Evolutionary conservation across 2,329 filamentous ascomycete species (phyloP).

Genomic region (Aspergillus amoenus): DNA sequence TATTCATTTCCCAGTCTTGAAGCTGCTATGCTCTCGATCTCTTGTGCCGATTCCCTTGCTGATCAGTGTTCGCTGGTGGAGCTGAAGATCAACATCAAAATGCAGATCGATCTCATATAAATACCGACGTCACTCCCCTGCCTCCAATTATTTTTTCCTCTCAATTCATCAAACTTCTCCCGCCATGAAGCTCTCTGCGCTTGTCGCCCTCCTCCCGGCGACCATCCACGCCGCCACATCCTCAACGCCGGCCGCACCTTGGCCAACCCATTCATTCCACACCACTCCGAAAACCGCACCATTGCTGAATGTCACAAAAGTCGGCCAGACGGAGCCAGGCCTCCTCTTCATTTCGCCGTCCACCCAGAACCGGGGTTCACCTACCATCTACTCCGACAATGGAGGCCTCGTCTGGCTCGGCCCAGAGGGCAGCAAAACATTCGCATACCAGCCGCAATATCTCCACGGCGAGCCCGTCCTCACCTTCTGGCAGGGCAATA

Average conservation of each 20-base stretch:
- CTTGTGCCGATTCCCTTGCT: no score
- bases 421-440: conserved; percentile 13
- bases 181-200: background rate
- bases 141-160: no score
- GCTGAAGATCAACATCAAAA: no score
- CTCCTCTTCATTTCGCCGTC: background rate
- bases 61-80: no score
- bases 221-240: background rate
- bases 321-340: background rate
- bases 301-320: background rate
- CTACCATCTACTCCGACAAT: conserved; percentile 13
- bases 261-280: background rate
- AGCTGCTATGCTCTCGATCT: no score
- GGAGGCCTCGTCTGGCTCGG: conserved; percentile 29
- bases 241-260: background rate
- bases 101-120: no score
- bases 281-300: background rate
- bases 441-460: conserved; percentile 19
- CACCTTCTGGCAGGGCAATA: conserved; percentile 26
- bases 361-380: background rate
- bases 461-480: conserved; percentile 23
- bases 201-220: background rate
- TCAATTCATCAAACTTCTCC: background rate
- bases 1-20: no score
- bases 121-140: no score